Conservation (phyloP, 1,139 yeast species). For the Protomyces inouyei region DNA sequence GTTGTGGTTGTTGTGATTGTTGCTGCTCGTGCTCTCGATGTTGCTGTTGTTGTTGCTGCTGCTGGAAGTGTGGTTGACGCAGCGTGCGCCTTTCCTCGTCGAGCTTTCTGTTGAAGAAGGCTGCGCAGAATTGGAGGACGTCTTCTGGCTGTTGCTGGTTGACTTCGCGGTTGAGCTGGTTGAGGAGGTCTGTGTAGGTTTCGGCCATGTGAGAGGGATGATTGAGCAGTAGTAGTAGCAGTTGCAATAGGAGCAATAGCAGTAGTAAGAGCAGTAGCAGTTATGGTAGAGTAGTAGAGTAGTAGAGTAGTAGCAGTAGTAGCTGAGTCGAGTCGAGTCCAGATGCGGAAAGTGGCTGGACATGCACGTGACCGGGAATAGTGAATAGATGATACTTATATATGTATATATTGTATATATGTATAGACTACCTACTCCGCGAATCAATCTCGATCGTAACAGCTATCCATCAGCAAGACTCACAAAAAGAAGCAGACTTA, state of each 20-base stretch:
- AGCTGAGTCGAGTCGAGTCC: too few relatives aligned
- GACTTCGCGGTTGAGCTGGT: conserved; percentile 59
- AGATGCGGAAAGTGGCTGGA: too few relatives aligned
- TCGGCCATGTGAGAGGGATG: conserved; percentile 35
- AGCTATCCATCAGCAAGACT: conserved; percentile 35
- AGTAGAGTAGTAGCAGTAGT: too few relatives aligned
- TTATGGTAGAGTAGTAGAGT: too few relatives aligned
- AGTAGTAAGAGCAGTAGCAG: too few relatives aligned
- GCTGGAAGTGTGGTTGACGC: conserved; percentile 40
- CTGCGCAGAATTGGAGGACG: conserved; percentile 64
- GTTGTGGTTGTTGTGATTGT: conserved; percentile 32
- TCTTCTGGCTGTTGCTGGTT: conserved; percentile 60
- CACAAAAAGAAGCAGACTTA: not conserved
- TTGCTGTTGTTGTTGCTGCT: too few relatives aligned
- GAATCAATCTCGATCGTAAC: conserved; percentile 72
- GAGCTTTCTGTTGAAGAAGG: conserved; percentile 57
- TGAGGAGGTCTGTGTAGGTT: conserved; percentile 53
- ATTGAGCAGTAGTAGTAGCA: too few relatives aligned
- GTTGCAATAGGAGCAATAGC: too few relatives aligned
- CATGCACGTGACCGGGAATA: not conserved
- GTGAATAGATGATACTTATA: not conserved
- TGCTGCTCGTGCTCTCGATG: too few relatives aligned
- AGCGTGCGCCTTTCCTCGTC: conserved; percentile 56
- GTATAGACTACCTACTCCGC: conserved; percentile 32
- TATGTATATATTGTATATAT: too few relatives aligned